A percentile compares a stretch with the other conserved stretches of the same genome.
Conservation (phyloP, 192 early-diverging fungal species). For the Diversispora eburnea region DNA sequence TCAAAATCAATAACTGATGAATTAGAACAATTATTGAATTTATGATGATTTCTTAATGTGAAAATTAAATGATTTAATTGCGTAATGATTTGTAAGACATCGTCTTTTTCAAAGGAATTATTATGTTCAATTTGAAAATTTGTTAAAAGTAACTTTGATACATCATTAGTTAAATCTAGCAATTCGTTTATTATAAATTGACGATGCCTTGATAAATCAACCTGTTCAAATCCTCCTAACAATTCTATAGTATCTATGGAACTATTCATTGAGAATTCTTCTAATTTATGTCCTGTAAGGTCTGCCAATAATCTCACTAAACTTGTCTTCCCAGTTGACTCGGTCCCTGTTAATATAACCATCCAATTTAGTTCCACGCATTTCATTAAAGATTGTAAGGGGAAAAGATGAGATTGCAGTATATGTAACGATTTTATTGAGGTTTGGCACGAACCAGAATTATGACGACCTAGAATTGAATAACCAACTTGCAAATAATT, state of each 20-base stretch:
- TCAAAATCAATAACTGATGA: slow-evolving; percentile 5
- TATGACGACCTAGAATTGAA: slow-evolving; percentile 52
- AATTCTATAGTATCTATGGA: slow-evolving; percentile 93
- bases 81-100: slow-evolving; percentile 28
- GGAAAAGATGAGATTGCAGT: slow-evolving; percentile 60
- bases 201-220: slow-evolving; percentile 74
- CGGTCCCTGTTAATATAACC: slow-evolving; percentile 83
- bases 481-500: slow-evolving; percentile 57
- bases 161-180: slow-evolving; percentile 38
- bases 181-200: slow-evolving; percentile 48
- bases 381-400: slow-evolving; percentile 76
- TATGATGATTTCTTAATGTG: slow-evolving; percentile 34
- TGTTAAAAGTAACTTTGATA: slow-evolving; percentile 37
- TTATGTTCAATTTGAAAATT: background rate
- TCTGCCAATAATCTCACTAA: slow-evolving; percentile 79
- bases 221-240: slow-evolving; percentile 96
- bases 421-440: slow-evolving; percentile 55
- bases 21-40: slow-evolving; percentile 18
- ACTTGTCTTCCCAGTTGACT: slow-evolving; percentile 85
- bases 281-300: slow-evolving; percentile 76
- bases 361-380: slow-evolving; percentile 90
- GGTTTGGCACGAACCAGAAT: slow-evolving; percentile 32
- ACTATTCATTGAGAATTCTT: slow-evolving; percentile 95
- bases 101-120: background rate
- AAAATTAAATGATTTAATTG: slow-evolving; percentile 39